Evolutionary conservation across 1,139 yeast species (phyloP), one percentile per base, ranked within the genome.

Genomic region (Sugiyamaella japonica): DNA sequence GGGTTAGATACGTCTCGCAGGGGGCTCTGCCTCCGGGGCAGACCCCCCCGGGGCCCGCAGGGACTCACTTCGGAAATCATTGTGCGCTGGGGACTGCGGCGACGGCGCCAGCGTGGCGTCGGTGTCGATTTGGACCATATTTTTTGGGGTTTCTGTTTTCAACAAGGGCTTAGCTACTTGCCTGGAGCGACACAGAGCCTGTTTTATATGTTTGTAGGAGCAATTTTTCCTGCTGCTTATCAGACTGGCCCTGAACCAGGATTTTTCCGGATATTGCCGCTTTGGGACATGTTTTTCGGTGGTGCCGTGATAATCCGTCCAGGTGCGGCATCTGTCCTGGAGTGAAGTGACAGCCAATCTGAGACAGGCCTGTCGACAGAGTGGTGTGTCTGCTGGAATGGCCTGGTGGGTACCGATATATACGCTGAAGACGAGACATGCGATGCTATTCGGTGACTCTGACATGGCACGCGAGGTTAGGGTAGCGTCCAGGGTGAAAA

Each of bases 61-160:
- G 16, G 7, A 56, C 64, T 8, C 55, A 61, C 66, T 62, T 54
- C 64, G 56, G 52, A 63, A 64, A 25, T 64, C 68, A 39, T 59
- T 57, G 43, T 53, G 58, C 29, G 66, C 66, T 5, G 58, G 60
- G 29, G 59, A 57, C 10, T 44, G 45, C 13, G 52, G 10, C n/a
- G 55, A 13, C n/a, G 55, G 2, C 20, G n/a, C 1, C n/a, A 20
- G 25, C 25, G 25, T 20, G 25, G 25, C 3, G 25, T 20, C 25
- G 3, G 25, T 20, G 25, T 45, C 49, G 32, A 45, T 38, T 32
- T 48, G 52, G 31, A 55, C 56, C 61, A 59, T 50, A n/a, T n/a
- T n/a, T n/a, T n/a, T n/a, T n/a, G n/a, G n/a, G n/a, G n/a, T 40
- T 29, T 29, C 9, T 4, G 34, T 29, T 29, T 12, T 29, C 25